A percentile compares a stretch with the other conserved stretches of the same genome.
These are phyloP conservation scores for Senna tora DNA, from an alignment of 306 rosid species.

Conservation along the genomic window DNA sequence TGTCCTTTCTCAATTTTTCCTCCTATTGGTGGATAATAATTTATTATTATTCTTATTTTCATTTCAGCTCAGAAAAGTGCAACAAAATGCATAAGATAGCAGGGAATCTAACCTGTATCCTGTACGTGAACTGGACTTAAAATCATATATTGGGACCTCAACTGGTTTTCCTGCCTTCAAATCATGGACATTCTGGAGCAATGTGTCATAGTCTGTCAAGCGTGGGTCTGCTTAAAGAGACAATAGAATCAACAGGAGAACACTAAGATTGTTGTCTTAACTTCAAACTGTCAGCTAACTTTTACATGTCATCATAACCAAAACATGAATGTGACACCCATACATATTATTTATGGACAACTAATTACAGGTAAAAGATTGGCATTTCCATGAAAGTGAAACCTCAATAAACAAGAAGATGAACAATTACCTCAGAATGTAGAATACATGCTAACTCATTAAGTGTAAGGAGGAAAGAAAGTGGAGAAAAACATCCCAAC, in stretches of 20 bases:
- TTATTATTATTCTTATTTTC: not conserved
- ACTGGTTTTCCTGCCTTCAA: slow-evolving; percentile 81
- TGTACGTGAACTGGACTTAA: slow-evolving; percentile 87
- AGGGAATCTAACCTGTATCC: slow-evolving; percentile 79
- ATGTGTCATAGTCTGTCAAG: slow-evolving; percentile 89
- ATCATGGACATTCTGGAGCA: slow-evolving; percentile 91
- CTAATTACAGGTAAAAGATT: not conserved
- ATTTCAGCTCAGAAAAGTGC: slow-evolving; percentile 9
- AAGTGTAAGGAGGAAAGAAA: slow-evolving; percentile 7
- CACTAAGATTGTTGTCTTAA: slow-evolving; percentile 28
- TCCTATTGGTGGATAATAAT: not conserved
- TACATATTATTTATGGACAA: too few species aligned
- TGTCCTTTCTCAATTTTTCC: not conserved
- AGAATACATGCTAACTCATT: not conserved
- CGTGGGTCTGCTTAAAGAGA: slow-evolving; percentile 83
- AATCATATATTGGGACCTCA: slow-evolving; percentile 92
- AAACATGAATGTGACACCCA: slow-evolving; percentile 32
- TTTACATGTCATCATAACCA: slow-evolving; percentile 30
- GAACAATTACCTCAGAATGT: not conserved
- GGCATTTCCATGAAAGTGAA: slow-evolving; percentile 20
- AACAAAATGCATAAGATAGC: slow-evolving; percentile 25
- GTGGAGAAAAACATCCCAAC: not conserved
- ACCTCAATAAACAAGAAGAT: slow-evolving; percentile 15
- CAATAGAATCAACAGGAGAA: slow-evolving; percentile 21
- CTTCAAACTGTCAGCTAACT: slow-evolving; percentile 29